Base-by-base conservation (phyloP, 768 basidiomycete genomes). In the Podaxis mareebaensis region DNA sequence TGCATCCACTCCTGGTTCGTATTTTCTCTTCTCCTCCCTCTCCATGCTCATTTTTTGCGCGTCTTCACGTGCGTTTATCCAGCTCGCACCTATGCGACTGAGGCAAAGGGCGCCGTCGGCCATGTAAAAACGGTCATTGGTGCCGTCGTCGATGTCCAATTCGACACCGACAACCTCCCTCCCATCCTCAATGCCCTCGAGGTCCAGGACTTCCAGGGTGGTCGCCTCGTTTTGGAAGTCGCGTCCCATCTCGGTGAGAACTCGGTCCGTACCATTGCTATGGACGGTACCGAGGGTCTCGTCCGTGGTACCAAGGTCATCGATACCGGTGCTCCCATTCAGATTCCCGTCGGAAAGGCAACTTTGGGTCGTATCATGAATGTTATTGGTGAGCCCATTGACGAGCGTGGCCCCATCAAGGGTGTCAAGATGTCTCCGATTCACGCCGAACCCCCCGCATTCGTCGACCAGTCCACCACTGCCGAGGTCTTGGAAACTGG, bases 271-370 rank as follows among this genome's bases (percentile, higher is more conserved):
- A 96, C 94, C 78, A 99, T 99, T 86, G 97, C 97, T 73, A 99
- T 99, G 97, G 97, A 98, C 75, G 96, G 96, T 90, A 99, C 97
- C 58, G 97, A 97, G 80, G 97, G 97, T 92, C 93, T 99, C 73
- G 96, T 99, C 68, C 95, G 97, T 80, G 97, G 97, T 55, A 92
- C 96, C 78, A 95, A 89, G 82, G 97, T 99, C 73, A 74, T 97
- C 73, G 97, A 99, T 80, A 97, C 96, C 42, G 97, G 97, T 75
- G 83, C 90, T 56, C 97, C 97, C 78, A 99, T 99, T 79, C 84
- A 85, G 79, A 93, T 99, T 67, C 97, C 97, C 69, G 97, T 99
- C 73, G 97, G 97, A 67, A 87, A 86, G 65, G 93, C 85, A 63
- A 96, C 93, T 62, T 90, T 99, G 64, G 97, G 97, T 55, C 95